Evolutionary conservation across 306 rosid genomes (phyloP).

Genomic region (Coriaria nepalensis): DNA sequence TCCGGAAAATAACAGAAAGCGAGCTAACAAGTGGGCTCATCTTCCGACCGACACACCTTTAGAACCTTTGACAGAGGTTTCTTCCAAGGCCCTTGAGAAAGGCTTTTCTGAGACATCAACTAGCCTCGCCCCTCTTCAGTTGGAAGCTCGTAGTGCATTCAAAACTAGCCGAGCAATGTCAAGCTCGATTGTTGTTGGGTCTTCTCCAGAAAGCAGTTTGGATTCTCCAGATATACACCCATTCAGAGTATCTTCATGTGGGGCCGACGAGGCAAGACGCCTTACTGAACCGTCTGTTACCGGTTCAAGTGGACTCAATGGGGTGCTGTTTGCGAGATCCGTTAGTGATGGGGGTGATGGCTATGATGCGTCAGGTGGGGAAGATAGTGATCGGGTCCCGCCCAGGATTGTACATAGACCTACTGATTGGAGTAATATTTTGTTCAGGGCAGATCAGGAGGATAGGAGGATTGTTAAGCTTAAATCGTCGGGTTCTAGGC

Average conservation of each 20-base stretch:
- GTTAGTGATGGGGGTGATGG: constrained; percentile 99
- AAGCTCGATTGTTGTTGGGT: constrained; percentile 48
- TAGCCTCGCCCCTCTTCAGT: constrained; percentile 70
- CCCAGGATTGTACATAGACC: constrained; percentile 61
- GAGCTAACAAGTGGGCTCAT: constrained; percentile 59
- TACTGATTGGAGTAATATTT: constrained; percentile 65
- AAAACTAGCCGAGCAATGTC: constrained; percentile 67
- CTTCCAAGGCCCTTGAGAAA: constrained; percentile 34
- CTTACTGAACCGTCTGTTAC: constrained; percentile 38
- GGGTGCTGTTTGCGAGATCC: constrained; percentile 67
- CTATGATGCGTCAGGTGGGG: constrained; percentile 95
- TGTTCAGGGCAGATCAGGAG: constrained; percentile 56
- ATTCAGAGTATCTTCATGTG: constrained; percentile 45
- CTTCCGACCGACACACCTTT: constrained; percentile 71
- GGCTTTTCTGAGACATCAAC: constrained; percentile 45
- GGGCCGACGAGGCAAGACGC: constrained; percentile 60
- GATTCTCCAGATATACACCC: constrained; percentile 94
- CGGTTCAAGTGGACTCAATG: constrained; percentile 30
- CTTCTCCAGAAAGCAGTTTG: constrained; percentile 93
- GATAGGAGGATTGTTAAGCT: constrained; percentile 32
- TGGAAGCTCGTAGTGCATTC: constrained; percentile 63
- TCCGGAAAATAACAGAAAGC: constrained; percentile 54
- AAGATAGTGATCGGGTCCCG: constrained; percentile 88
- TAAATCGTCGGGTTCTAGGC: constrained; percentile 49
- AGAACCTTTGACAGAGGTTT: constrained; percentile 38